phyloP scores from a whole-genome alignment of 768 basidiomycete species.

The Lenzites betulinus region DNA sequence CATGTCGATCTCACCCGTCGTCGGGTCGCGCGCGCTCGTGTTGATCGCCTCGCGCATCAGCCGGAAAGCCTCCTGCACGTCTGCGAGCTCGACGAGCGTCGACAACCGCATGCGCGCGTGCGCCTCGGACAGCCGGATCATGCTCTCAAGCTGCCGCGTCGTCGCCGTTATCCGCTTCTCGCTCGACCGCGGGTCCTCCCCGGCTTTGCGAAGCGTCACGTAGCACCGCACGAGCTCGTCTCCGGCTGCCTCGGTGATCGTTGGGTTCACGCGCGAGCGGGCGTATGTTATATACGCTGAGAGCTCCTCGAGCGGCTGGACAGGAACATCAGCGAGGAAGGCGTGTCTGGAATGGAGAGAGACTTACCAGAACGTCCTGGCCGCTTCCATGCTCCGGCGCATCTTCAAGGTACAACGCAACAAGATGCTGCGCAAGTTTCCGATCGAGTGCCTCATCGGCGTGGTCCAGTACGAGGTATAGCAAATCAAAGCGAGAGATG shows the following conservation, averaged over 20 bases:
- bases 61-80: constrained; percentile 90
- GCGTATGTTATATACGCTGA: constrained; percentile 96
- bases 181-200: constrained; percentile 80
- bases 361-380: constrained; percentile 74
- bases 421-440: constrained; percentile 87
- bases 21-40: constrained; percentile 92
- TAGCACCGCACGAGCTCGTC: constrained; percentile 85
- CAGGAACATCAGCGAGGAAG: not conserved
- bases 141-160: constrained; percentile 93
- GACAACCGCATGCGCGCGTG: constrained; percentile 97
- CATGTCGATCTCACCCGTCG: constrained; percentile 97
- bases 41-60: constrained; percentile 96
- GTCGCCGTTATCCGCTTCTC: constrained; percentile 98
- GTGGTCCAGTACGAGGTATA: constrained; percentile 94
- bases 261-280: constrained; percentile 80
- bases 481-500: constrained; percentile 95
- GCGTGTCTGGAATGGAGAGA: not conserved
- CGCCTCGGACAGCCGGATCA: constrained; percentile 95
- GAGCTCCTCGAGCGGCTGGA: constrained; percentile 84
- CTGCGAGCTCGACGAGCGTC: constrained; percentile 78
- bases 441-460: constrained; percentile 89
- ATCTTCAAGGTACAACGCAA: constrained; percentile 93
- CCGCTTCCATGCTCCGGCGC: constrained; percentile 62
- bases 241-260: constrained; percentile 83
- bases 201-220: constrained; percentile 92